phyloP scores from a whole-genome alignment of 305 asterid genomes.

The Caryopteris hybrid region DNA sequence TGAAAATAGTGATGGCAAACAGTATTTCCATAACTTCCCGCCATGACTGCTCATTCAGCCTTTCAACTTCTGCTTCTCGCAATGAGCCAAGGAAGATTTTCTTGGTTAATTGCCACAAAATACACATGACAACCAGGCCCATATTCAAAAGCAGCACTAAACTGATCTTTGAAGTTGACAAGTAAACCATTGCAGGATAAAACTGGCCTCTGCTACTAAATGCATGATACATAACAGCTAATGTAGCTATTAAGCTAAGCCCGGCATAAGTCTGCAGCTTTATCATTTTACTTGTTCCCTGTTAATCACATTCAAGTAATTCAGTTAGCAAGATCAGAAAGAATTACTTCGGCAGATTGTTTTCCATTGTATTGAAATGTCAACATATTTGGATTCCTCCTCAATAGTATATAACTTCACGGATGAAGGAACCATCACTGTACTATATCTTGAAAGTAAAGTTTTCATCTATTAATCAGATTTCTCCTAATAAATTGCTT shows the following conservation, averaged over 20 bases:
- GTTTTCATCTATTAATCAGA: not conserved
- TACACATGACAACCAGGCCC: conserved; percentile 86
- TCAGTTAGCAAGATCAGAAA: not conserved
- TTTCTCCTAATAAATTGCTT: not conserved
- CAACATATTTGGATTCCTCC: not conserved
- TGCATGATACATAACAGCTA: conserved; percentile 77
- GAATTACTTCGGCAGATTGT: not conserved
- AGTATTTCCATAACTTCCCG: conserved; percentile 94
- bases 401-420: not conserved
- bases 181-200: conserved; percentile 90
- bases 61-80: conserved; percentile 94
- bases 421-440: not conserved
- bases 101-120: conserved; percentile 85
- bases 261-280: conserved; percentile 86
- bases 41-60: conserved; percentile 96
- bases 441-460: not conserved
- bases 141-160: conserved; percentile 75
- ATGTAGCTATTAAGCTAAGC: conserved; percentile 59
- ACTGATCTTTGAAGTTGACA: conserved; percentile 87
- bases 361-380: not conserved
- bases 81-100: conserved; percentile 85
- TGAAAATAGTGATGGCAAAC: conserved; percentile 89
- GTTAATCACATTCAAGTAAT: conserved; percentile 19
- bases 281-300: conserved; percentile 47
- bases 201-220: conserved; percentile 81